Conservation (phyloP, 2,329 filamentous ascomycete genomes). For the Arthrobotrys iridis region DNA sequence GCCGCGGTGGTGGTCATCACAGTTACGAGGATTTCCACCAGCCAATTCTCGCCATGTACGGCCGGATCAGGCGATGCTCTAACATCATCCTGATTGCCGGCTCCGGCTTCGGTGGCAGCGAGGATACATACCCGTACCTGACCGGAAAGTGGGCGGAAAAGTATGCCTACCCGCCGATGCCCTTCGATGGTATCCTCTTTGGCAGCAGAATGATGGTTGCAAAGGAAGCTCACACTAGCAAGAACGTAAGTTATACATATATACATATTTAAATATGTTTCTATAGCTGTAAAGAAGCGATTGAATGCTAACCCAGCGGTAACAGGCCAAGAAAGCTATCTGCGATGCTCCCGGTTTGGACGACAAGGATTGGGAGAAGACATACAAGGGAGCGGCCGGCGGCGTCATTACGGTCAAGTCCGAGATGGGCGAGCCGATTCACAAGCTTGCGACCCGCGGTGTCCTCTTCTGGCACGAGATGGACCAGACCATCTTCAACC, state of each 20-base stretch:
- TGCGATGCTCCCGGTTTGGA: slow-evolving; percentile 83
- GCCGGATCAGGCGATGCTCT: slow-evolving; percentile 81
- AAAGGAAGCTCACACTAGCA: slow-evolving; percentile 89
- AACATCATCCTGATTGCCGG: slow-evolving; percentile 91
- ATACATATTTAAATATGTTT: neutral
- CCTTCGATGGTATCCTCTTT: slow-evolving; percentile 89
- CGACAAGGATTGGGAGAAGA: slow-evolving; percentile 88
- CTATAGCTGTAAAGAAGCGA: too few species aligned
- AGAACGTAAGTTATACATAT: slow-evolving; percentile 63
- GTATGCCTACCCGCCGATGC: slow-evolving; percentile 90
- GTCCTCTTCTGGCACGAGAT: slow-evolving; percentile 95
- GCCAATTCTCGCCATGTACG: slow-evolving; percentile 90
- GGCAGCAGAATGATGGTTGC: slow-evolving; percentile 95
- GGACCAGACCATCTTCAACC: slow-evolving; percentile 96
- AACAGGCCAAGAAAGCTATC: slow-evolving; percentile 84
- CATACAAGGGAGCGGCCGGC: slow-evolving; percentile 88
- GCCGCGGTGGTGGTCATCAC: slow-evolving; percentile 91
- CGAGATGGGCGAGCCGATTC: slow-evolving; percentile 99
- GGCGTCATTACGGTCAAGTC: slow-evolving; percentile 96
- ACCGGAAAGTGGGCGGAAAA: slow-evolving; percentile 88
- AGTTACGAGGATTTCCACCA: slow-evolving; percentile 96
- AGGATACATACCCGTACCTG: slow-evolving; percentile 91
- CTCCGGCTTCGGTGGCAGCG: slow-evolving; percentile 87
- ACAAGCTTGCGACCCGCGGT: slow-evolving; percentile 96
- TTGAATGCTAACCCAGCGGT: slow-evolving; percentile 33